These are phyloP conservation scores for Phytophthora syringae DNA, from an alignment of 352 stramenopile genomes.

Conservation along the genomic window DNA sequence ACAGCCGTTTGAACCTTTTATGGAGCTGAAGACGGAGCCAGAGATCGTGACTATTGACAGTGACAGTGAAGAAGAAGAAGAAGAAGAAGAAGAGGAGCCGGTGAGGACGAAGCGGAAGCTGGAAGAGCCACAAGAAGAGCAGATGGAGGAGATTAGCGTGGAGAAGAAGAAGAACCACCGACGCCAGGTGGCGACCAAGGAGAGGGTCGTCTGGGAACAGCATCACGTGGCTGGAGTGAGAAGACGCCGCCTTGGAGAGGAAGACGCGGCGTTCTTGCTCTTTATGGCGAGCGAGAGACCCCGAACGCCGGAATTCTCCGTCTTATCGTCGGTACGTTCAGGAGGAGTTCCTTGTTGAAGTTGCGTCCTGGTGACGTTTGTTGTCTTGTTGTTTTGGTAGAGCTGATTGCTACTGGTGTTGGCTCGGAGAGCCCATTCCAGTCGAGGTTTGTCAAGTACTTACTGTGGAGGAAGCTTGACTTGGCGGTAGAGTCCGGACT, in stretches of 20 bases:
- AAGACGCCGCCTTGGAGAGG: slow-evolving; percentile 55
- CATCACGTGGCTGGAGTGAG: slow-evolving; percentile 21
- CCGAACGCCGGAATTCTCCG: slow-evolving; percentile 55
- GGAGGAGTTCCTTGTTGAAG: slow-evolving; percentile 1
- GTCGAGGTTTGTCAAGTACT: slow-evolving; percentile 50
- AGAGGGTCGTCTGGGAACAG: slow-evolving; percentile 17
- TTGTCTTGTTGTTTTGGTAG: slow-evolving; percentile 30
- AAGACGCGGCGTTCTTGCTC: slow-evolving; percentile 71
- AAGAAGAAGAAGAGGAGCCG: slow-evolving; percentile 22
- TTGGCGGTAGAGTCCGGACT: slow-evolving; percentile 42
- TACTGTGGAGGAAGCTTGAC: slow-evolving; percentile 65
- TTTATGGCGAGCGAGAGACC: slow-evolving; percentile 67
- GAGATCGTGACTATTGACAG: slow-evolving; percentile 48
- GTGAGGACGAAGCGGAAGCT: slow-evolving; percentile 37
- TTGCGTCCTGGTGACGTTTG: slow-evolving; percentile 3
- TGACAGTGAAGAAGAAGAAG: slow-evolving; percentile 32
- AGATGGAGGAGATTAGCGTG: slow-evolving; percentile 23
- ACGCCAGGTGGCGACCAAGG: slow-evolving; percentile 7
- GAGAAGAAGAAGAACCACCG: slow-evolving; percentile 29
- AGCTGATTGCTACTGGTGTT: slow-evolving; percentile 57
- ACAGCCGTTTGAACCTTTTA: no score
- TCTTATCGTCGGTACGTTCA: slow-evolving; percentile 65
- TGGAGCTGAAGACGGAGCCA: slow-evolving; percentile 5
- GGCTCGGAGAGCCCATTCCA: slow-evolving; percentile 37
- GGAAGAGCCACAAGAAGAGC: slow-evolving; percentile 27